These are phyloP conservation scores for Phytophthora fragariae DNA, from an alignment of 352 stramenopile species.

Conservation along the genomic window DNA sequence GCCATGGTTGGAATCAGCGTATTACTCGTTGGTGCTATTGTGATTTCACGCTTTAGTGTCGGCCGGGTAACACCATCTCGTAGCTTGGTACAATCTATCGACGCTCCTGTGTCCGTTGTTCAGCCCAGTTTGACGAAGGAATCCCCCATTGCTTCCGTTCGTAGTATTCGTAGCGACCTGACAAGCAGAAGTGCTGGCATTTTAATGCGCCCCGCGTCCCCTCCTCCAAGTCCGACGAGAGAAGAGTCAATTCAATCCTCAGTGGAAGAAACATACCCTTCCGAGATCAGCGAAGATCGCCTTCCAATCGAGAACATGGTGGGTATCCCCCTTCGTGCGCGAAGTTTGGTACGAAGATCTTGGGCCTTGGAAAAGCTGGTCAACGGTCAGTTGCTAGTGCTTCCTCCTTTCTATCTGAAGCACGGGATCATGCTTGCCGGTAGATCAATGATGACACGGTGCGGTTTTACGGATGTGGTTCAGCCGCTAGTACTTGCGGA, in stretches of 20 bases:
- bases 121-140: conserved; percentile 9
- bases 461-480: conserved; percentile 56
- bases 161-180: conserved; percentile 18
- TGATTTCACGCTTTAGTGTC: conserved; percentile 28
- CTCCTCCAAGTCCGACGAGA: conserved; percentile 32
- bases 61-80: neutral
- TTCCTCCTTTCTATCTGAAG: conserved; percentile 53
- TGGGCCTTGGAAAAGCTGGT: conserved; percentile 48
- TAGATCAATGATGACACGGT: conserved; percentile 39
- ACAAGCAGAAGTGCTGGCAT: conserved; percentile 35
- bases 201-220: conserved; percentile 32
- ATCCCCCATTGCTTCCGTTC: neutral
- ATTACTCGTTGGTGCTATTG: conserved; percentile 28
- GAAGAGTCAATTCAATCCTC: neutral
- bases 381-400: conserved; percentile 43
- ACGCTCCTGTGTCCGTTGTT: conserved; percentile 17
- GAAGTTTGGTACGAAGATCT: conserved; percentile 51
- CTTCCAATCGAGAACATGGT: conserved; percentile 45
- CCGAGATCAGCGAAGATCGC: conserved; percentile 29
- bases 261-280: conserved; percentile 12
- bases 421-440: conserved; percentile 50
- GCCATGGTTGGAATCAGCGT: conserved; percentile 23
- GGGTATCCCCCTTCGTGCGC: conserved; percentile 52
- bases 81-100: conserved; percentile 28
- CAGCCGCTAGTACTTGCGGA: conserved; percentile 41